These are phyloP conservation scores for Hebeloma cylindrosporum DNA, from an alignment of 768 basidiomycete genomes.

Conservation along the genomic window DNA sequence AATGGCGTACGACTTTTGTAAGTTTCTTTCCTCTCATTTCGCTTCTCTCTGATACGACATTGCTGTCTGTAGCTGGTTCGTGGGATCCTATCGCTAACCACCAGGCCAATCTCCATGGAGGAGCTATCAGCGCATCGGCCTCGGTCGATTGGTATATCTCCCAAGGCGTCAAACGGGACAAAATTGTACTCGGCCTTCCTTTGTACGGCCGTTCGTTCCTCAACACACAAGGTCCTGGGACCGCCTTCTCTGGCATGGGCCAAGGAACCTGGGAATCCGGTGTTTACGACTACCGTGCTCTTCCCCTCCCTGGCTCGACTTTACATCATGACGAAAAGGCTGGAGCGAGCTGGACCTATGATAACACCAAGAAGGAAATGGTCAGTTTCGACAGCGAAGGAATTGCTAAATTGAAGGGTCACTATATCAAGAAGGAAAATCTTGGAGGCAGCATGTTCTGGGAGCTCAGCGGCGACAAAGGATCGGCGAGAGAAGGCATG, in stretches of 20 bases:
- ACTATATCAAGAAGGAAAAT: constrained; percentile 72
- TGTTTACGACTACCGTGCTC: constrained; percentile 89
- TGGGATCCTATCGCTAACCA: constrained; percentile 74
- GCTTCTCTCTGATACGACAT: constrained; percentile 3
- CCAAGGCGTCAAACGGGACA: constrained; percentile 71
- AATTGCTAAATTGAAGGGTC: constrained; percentile 71
- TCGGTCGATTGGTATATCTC: constrained; percentile 70
- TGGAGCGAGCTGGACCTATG: constrained; percentile 83
- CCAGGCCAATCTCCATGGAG: constrained; percentile 83
- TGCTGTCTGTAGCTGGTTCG: constrained; percentile 61
- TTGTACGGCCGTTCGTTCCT: constrained; percentile 92
- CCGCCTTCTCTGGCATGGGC: constrained; percentile 78
- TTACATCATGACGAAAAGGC: constrained; percentile 62
- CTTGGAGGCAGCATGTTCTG: constrained; percentile 95
- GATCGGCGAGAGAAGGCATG: constrained; percentile 63
- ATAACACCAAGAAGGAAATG: constrained; percentile 73
- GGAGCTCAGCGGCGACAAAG: constrained; percentile 91
- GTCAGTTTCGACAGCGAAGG: constrained; percentile 78
- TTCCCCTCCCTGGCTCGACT: constrained; percentile 75
- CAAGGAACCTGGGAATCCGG: constrained; percentile 89
- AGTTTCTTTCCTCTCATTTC: constrained; percentile 19
- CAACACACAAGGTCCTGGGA: constrained; percentile 80
- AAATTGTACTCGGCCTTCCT: constrained; percentile 89
- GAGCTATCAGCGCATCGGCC: constrained; percentile 58
- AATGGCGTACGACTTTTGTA: constrained; percentile 90